Base-by-base conservation (phyloP, 768 basidiomycete genomes). In the Lactarius deliciosus region DNA sequence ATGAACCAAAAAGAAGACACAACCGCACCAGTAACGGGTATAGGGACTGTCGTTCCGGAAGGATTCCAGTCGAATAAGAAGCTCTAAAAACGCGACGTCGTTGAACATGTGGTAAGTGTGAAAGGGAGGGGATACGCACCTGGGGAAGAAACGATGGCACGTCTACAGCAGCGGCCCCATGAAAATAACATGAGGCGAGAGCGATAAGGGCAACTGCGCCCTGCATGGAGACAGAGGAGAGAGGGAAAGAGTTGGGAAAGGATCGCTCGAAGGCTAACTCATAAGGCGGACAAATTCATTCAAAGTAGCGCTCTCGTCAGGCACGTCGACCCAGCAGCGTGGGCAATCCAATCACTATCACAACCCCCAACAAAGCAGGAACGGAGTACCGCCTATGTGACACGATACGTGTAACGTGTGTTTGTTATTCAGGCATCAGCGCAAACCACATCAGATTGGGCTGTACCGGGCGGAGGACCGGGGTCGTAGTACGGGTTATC, bases 401-500 rank as follows among this genome's bases (percentile, higher is more conserved):
- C 43, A 53, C 15, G 7, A 7, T 30, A 30, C 28, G 28, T 15
- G 50, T 9, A 11, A 28, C 25, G 47, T 15, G 50, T 9, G 22
- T 2, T 25, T 5, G 11, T 53, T 53, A 53, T 53, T 53, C 25
- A 53, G 50, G 25, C 25, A 25, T 53, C 22, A 28, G 50, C 11
- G 50, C 56, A 18, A 30, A 57, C 28, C 9, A 32, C 34, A 36
- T 36, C 34, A 57, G 56, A 36, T 32, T 57, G 30, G 56, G 56
- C 30, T 57, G 28, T 57, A 55, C 25, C 55, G 56, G 88, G 86
- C 0, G 81, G 84, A 9, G 87, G 88, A 1, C 89, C 90, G 41
- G 89, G 86, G 75, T 91, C 88, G 73, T 91, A 91, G 58, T 80
- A 73, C 1, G 90, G 88, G 70, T 91, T 91, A 63, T 76, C 73